phyloP scores from a whole-genome alignment of 768 basidiomycete genomes.

The Leccinum truebloodii region DNA sequence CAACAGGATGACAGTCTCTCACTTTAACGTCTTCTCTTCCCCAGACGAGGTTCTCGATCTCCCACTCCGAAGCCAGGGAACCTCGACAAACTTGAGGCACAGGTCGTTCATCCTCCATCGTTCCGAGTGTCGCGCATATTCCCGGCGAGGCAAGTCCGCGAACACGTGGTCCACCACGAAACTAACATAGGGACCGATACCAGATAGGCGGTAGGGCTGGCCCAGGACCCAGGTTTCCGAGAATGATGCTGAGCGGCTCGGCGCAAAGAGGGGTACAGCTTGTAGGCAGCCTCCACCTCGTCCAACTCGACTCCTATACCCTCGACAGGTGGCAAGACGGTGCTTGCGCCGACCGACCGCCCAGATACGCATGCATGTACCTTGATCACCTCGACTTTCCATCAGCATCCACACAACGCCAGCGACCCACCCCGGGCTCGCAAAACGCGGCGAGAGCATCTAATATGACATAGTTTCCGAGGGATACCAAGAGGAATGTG shows the following conservation, averaged over 20 bases:
- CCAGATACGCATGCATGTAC: conserved; percentile 50
- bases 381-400: conserved; percentile 75
- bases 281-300: conserved; percentile 77
- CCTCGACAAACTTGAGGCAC: conserved; percentile 84
- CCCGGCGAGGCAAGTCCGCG: conserved; percentile 69
- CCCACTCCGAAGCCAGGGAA: conserved; percentile 76
- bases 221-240: conserved; percentile 62
- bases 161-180: conserved; percentile 93
- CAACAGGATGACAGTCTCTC: conserved; percentile 54
- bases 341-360: conserved; percentile 27
- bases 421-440: conserved; percentile 66
- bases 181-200: conserved; percentile 77
- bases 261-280: conserved; percentile 71
- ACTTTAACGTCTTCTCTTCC: conserved; percentile 54
- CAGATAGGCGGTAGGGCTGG: conserved; percentile 55
- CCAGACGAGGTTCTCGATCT: conserved; percentile 70
- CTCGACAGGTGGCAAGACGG: conserved; percentile 53
- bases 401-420: conserved; percentile 85
- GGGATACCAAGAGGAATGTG: conserved; percentile 78
- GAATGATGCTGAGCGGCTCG: conserved; percentile 71
- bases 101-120: conserved; percentile 86
- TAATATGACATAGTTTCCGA: conserved; percentile 76
- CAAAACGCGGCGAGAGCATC: conserved; percentile 83
- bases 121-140: conserved; percentile 73
- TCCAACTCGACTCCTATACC: conserved; percentile 88